These are phyloP conservation scores for Brassica cretica DNA, from an alignment of 345 rosid species.

Conservation along the genomic window DNA sequence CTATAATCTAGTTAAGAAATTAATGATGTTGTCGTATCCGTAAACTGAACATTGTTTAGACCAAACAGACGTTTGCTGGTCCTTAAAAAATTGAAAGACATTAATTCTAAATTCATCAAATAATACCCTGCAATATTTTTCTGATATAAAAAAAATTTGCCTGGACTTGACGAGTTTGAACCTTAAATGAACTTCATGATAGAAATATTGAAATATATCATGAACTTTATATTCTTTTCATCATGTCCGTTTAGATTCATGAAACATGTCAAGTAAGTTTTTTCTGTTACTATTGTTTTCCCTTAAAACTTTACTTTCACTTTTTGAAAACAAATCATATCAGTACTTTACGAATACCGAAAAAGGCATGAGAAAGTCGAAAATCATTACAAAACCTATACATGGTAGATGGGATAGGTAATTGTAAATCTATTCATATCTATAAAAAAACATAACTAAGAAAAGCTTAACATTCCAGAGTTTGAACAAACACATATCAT, in stretches of 20 bases:
- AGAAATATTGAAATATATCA: not conserved
- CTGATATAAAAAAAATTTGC: not conserved
- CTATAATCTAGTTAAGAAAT: not conserved
- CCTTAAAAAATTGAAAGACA: not conserved
- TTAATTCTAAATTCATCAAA: not conserved
- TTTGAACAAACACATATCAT: conserved; percentile 8
- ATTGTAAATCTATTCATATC: not conserved
- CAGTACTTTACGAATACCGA: conserved; percentile 1
- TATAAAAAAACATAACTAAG: not conserved
- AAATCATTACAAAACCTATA: not conserved
- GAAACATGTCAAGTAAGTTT: conserved; percentile 1
- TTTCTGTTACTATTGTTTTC: conserved; percentile 4
- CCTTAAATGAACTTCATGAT: not conserved
- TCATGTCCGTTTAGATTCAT: not conserved
- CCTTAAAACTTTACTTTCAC: conserved; percentile 12
- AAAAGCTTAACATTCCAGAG: conserved; percentile 13
- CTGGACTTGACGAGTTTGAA: conserved; percentile 2
- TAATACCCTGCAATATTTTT: not conserved
- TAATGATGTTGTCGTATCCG: not conserved
- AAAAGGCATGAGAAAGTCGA: conserved; percentile 12
- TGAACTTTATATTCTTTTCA: not conserved
- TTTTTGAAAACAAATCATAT: conserved; percentile 25
- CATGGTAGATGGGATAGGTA: conserved; percentile 9
- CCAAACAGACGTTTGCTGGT: not conserved
- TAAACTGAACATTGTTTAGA: not conserved